phyloP scores from a whole-genome alignment of 2,329 filamentous ascomycete species.

The Periconia macrospinosa region DNA sequence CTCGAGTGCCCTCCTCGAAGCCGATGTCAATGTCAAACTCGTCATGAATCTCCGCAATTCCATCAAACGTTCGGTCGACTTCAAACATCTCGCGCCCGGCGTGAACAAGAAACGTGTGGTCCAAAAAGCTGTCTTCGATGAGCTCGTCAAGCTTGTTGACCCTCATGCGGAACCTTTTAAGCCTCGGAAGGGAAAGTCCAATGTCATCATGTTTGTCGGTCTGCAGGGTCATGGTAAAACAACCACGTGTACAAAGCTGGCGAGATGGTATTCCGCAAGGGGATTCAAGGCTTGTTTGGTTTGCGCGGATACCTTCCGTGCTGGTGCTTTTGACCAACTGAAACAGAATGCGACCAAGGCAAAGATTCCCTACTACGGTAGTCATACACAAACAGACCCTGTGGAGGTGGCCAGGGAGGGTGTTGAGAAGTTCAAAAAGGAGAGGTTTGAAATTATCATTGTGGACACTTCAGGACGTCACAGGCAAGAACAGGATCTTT shows the following conservation, averaged over 20 bases:
- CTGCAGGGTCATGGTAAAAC: slow-evolving; percentile 97
- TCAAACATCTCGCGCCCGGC: slow-evolving; percentile 85
- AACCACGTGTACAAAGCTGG: slow-evolving; percentile 96
- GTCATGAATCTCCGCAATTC: slow-evolving; percentile 90
- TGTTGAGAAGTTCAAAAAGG: slow-evolving; percentile 99
- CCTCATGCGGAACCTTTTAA: slow-evolving; percentile 95
- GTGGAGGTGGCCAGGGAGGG: slow-evolving; percentile 92
- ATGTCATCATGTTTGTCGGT: slow-evolving; percentile 99
- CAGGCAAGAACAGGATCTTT: slow-evolving; percentile 90
- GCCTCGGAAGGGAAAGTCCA: slow-evolving; percentile 92
- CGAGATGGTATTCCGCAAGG: slow-evolving; percentile 88
- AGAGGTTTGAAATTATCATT: slow-evolving; percentile 96
- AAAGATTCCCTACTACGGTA: slow-evolving; percentile 98
- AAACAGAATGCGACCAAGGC: slow-evolving; percentile 99
- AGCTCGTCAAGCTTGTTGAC: slow-evolving; percentile 92
- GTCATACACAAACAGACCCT: slow-evolving; percentile 92
- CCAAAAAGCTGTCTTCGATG: slow-evolving; percentile 96
- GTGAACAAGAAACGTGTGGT: slow-evolving; percentile 99
- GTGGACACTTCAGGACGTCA: slow-evolving; percentile 96
- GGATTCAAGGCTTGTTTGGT: slow-evolving; percentile 93
- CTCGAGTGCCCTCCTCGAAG: slow-evolving; percentile 89
- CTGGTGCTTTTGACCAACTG: slow-evolving; percentile 95
- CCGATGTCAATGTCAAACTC: slow-evolving; percentile 95
- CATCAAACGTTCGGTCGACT: slow-evolving; percentile 88
- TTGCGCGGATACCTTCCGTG: slow-evolving; percentile 97